Evolutionary conservation across 805 yeast genomes (phyloP).

Genomic region (Nakazawaea populi): DNA sequence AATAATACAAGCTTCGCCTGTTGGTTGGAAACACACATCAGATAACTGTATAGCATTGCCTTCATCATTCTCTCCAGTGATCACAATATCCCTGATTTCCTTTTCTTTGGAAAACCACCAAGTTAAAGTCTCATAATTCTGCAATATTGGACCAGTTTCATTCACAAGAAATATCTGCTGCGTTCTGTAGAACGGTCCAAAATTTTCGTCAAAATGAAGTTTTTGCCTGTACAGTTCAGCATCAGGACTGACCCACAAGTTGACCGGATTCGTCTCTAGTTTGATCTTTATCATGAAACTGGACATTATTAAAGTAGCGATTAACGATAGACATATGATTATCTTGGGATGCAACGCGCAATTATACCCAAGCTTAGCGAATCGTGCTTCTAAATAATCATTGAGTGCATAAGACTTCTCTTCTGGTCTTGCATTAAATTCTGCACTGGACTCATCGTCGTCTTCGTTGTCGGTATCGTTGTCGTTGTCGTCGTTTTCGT

Average conservation of each 20-base stretch:
- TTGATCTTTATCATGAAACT: conserved; percentile 45
- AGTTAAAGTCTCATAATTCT: conserved; percentile 56
- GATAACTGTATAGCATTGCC: conserved; percentile 31
- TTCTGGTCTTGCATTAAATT: background rate
- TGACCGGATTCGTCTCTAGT: conserved; percentile 75
- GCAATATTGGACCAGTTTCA: conserved; percentile 60
- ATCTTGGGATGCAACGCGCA: conserved; percentile 59
- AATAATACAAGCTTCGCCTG: conserved; percentile 72
- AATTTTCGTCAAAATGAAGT: conserved; percentile 64
- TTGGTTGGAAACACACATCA: conserved; percentile 80
- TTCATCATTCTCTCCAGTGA: conserved; percentile 15
- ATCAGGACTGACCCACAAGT: conserved; percentile 82
- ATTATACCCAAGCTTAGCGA: conserved; percentile 45
- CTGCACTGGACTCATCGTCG: conserved; percentile 14
- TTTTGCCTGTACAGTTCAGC: conserved; percentile 68
- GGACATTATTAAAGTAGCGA: conserved; percentile 40
- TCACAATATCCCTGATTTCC: conserved; percentile 33
- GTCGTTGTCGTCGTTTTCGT: conserved; percentile 21
- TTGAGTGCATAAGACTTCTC: conserved; percentile 40
- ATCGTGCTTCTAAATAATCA: conserved; percentile 37
- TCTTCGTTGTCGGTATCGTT: conserved; percentile 27
- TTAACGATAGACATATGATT: conserved; percentile 37
- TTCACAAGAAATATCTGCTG: conserved; percentile 77
- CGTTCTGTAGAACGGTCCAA: conserved; percentile 89
- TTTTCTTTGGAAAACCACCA: conserved; percentile 90